Percentiles rank a stretch among this genome's conserved stretches.
phyloP scores from a whole-genome alignment of 176 grass and related monocot genomes.

The Zea luxurians region DNA sequence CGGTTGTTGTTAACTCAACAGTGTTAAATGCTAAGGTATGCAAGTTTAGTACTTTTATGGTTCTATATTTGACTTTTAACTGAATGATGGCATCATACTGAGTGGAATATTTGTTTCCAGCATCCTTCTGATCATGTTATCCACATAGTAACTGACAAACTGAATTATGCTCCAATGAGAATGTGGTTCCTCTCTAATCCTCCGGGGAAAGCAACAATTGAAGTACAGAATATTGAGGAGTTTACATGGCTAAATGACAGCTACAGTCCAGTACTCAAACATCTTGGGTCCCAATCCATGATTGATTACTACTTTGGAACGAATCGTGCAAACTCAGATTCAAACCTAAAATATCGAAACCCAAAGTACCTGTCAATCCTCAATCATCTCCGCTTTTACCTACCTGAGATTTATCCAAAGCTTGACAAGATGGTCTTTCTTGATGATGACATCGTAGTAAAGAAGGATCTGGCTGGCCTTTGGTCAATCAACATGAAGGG shows the following conservation, averaged over 20 bases:
- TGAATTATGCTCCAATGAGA: constrained; percentile 81
- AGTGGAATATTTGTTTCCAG: constrained; percentile 49
- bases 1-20: constrained; percentile 87
- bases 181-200: constrained; percentile 97
- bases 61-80: constrained; percentile 6
- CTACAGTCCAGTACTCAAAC: constrained; percentile 77
- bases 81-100: constrained; percentile 19
- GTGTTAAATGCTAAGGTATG: constrained; percentile 85
- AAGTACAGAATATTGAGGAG: constrained; percentile 76
- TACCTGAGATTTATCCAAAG: constrained; percentile 81
- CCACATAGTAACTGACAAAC: constrained; percentile 85
- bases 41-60: constrained; percentile 25
- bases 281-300: constrained; percentile 71
- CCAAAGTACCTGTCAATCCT: constrained; percentile 89
- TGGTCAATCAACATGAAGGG: constrained; percentile 85
- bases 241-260: constrained; percentile 88
- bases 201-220: constrained; percentile 68
- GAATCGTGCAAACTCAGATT: constrained; percentile 63
- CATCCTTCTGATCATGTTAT: constrained; percentile 77
- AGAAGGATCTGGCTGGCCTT: constrained; percentile 70
- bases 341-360: constrained; percentile 79
- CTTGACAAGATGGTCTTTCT: constrained; percentile 85
- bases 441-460: constrained; percentile 87
- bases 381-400: constrained; percentile 85
- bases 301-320: constrained; percentile 82